Evolutionary conservation across 352 stramenopile genomes (phyloP).

Genomic region (Pythium vanterpoolii): DNA sequence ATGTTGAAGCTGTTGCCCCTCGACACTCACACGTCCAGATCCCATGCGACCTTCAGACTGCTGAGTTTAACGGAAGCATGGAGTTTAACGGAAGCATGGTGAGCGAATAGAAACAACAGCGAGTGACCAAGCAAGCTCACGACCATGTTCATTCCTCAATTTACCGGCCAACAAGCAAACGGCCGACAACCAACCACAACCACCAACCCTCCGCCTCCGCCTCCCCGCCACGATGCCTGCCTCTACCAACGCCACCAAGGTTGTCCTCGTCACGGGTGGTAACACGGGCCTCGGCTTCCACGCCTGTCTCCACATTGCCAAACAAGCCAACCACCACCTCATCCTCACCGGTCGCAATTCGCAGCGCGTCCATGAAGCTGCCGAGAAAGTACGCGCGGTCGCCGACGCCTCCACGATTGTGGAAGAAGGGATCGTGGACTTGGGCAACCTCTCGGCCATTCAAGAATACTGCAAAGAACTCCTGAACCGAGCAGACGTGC

Average conservation of each 20-base stretch:
- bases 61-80: no score
- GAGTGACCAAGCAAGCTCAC: no score
- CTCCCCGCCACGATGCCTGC: not conserved
- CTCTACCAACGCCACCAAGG: slow-evolving; percentile 6
- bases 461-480: slow-evolving; percentile 24
- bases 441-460: slow-evolving; percentile 31
- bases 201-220: not conserved
- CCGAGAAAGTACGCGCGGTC: slow-evolving; percentile 21
- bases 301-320: slow-evolving; percentile 27
- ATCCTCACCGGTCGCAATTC: slow-evolving; percentile 31
- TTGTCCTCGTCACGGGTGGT: slow-evolving; percentile 36
- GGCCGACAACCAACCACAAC: not conserved
- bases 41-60: no score
- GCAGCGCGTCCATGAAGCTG: slow-evolving; percentile 25
- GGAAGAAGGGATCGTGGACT: slow-evolving; percentile 30
- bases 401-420: slow-evolving; percentile 13
- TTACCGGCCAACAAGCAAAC: not conserved
- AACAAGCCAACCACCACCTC: slow-evolving; percentile 28
- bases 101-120: no score
- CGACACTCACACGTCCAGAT: no score
- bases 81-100: no score
- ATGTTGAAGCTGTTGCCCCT: not conserved
- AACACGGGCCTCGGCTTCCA: slow-evolving; percentile 36
- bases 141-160: not conserved
- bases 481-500: slow-evolving; percentile 20